A percentile compares a stretch with the other conserved stretches of the same genome.
Conservation (phyloP, 495 filamentous ascomycete genomes). For the Penicillium canariense region DNA sequence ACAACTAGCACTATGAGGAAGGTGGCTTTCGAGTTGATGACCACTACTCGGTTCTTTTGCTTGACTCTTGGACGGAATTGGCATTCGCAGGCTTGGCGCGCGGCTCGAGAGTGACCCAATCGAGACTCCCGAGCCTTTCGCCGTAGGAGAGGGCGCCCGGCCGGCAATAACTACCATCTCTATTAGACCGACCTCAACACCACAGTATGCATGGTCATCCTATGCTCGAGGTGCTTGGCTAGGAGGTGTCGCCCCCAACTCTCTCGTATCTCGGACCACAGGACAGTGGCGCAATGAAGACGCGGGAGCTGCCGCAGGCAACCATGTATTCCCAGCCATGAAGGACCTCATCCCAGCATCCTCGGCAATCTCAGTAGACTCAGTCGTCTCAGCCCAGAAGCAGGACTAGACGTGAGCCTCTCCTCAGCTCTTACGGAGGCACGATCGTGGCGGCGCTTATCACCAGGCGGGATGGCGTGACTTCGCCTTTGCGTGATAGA, state of each 20-base stretch:
- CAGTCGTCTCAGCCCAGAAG: background rate
- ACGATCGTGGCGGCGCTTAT: no score
- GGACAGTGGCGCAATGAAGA: no score
- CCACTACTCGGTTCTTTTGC: background rate
- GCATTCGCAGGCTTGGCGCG: conserved; percentile 11
- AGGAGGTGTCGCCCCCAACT: no score
- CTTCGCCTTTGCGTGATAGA: no score
- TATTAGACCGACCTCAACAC: background rate
- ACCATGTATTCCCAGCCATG: background rate
- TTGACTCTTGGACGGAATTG: conserved; percentile 13
- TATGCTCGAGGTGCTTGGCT: no score
- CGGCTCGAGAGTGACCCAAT: background rate
- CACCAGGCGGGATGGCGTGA: no score
- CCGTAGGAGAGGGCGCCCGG: background rate
- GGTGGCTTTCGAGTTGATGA: background rate
- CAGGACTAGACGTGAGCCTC: no score
- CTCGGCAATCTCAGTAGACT: background rate
- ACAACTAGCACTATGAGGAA: background rate
- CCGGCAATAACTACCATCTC: background rate
- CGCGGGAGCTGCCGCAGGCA: background rate
- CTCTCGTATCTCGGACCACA: no score
- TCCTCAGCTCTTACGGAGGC: no score
- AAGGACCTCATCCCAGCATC: no score
- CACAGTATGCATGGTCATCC: background rate
- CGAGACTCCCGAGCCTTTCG: background rate